Conservation (phyloP, 306 rosid species). For the Fragaria ananassa region DNA sequence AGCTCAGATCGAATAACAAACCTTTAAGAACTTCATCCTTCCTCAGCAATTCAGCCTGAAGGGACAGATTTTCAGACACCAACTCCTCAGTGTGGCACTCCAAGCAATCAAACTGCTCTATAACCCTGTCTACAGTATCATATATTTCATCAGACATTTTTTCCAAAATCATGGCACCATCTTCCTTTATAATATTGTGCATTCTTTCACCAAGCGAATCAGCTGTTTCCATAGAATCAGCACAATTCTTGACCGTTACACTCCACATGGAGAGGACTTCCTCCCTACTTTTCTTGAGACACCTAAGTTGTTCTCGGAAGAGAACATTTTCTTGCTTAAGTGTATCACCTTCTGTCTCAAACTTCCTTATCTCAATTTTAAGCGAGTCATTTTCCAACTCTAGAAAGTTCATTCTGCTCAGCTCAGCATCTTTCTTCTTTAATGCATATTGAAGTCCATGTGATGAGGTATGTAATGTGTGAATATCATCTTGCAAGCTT, state of each 20-base stretch:
- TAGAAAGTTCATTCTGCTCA: constrained; percentile 39
- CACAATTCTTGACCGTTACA: constrained; percentile 25
- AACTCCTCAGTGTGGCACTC: constrained; percentile 46
- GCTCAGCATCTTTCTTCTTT: constrained; percentile 42
- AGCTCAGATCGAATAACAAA: constrained; percentile 76
- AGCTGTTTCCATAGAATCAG: constrained; percentile 30
- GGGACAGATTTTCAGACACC: constrained; percentile 36
- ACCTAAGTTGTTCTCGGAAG: constrained; percentile 32
- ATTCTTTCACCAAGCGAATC: constrained; percentile 27
- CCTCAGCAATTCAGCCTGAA: constrained; percentile 60
- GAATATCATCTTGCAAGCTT: constrained; percentile 34
- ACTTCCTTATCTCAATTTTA: constrained; percentile 26
- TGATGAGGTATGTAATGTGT: constrained; percentile 37
- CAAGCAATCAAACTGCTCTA: constrained; percentile 37
- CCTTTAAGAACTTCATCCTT: constrained; percentile 84
- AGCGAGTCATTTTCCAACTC: constrained; percentile 37
- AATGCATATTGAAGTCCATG: constrained; percentile 38
- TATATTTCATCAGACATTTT: constrained; percentile 31
- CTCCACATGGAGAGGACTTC: constrained; percentile 29
- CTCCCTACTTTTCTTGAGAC: constrained; percentile 30
- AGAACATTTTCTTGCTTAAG: constrained; percentile 43
- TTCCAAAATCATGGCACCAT: constrained; percentile 23
- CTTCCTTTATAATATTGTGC: constrained; percentile 24
- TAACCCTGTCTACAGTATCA: constrained; percentile 34
- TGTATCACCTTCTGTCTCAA: constrained; percentile 25